Base-by-base conservation (phyloP, 805 yeast genomes). In the Lipomyces chichibuensis region DNA sequence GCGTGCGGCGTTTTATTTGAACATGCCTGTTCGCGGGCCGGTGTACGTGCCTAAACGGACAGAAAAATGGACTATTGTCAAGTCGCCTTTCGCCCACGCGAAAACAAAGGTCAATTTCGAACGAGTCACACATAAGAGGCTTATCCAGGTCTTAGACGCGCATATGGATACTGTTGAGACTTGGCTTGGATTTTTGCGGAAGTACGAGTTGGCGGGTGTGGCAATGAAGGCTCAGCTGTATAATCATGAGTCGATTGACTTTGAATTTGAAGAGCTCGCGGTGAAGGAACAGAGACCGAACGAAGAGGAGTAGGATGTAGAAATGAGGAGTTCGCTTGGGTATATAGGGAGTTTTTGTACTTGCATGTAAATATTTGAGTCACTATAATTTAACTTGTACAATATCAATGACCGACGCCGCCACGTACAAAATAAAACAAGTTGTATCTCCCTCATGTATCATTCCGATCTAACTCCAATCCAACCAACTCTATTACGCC, bases 81-180 rank as follows among this genome's bases (percentile, higher is more conserved):
- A 88, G 77, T 88, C 97, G 2, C 98, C 98, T 1, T 95, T 95
- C 77, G 97, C 90, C 25, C 95, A 91, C 75, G 96, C 98, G 62
- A 93, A 92, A 77, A 84, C 95, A 9, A 95, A 95, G 80, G 97
- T 94, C 81, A 95, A 94, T 82, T 95, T 90, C 80, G 90, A 91
- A 81, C 88, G 98, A 81, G 84, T 85, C 59, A 95, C 98, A 0
- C 90, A 86, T 77, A 87, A 88, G 73, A 86, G 96, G 69, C 77
- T 85, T 67, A 82, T 95, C 71, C 84, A 83, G 72, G 90, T 92
- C 35, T 92, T 86, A 83, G 98, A 95, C 77, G 85, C 97, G 20
- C 87, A 90, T 66, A 88, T 93, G 0, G 97, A 91, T 75, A 88
- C 90, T 3, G 81, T 95, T 55, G 97, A 95, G 77, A 79, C 90